phyloP scores from a whole-genome alignment of 495 filamentous ascomycete genomes.

The Hypoxylon lienhwacheense region DNA sequence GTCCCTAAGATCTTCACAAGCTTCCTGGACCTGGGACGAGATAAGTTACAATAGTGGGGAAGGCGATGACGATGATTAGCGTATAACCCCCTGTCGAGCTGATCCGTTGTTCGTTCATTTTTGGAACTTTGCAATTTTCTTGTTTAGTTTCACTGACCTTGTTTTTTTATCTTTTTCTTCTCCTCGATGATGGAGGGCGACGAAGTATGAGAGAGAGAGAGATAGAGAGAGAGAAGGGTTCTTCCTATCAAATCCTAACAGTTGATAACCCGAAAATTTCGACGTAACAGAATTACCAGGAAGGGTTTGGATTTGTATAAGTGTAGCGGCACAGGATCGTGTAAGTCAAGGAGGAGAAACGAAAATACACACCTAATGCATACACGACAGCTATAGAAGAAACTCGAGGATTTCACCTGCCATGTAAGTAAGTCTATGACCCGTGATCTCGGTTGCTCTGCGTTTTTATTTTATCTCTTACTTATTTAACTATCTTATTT shows the following conservation, averaged over 20 bases:
- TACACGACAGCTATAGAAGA: too few species aligned
- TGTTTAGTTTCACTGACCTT: constrained; percentile 17
- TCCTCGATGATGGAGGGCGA: background rate
- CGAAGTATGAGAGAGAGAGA: too few species aligned
- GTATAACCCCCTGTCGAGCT: constrained; percentile 24
- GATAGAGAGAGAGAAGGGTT: too few species aligned
- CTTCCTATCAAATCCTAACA: too few species aligned
- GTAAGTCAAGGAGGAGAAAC: too few species aligned
- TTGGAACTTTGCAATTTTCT: constrained; percentile 31
- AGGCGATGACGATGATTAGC: constrained; percentile 30
- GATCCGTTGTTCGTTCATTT: constrained; percentile 13
- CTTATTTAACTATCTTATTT: background rate
- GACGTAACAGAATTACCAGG: too few species aligned
- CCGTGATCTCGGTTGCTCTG: constrained; percentile 9
- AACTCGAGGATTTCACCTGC: too few species aligned
- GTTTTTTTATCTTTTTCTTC: constrained; percentile 2
- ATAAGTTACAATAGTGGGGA: constrained; percentile 6
- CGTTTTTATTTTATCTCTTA: background rate
- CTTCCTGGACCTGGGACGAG: constrained; percentile 18
- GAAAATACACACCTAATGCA: too few species aligned
- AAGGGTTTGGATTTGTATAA: too few species aligned
- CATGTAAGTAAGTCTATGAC: background rate
- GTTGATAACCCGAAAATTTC: too few species aligned
- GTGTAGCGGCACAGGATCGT: too few species aligned
- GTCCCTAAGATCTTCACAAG: constrained; percentile 26